Conservation (phyloP, 2,329 filamentous ascomycete species). For the Lachnellula occidentalis region DNA sequence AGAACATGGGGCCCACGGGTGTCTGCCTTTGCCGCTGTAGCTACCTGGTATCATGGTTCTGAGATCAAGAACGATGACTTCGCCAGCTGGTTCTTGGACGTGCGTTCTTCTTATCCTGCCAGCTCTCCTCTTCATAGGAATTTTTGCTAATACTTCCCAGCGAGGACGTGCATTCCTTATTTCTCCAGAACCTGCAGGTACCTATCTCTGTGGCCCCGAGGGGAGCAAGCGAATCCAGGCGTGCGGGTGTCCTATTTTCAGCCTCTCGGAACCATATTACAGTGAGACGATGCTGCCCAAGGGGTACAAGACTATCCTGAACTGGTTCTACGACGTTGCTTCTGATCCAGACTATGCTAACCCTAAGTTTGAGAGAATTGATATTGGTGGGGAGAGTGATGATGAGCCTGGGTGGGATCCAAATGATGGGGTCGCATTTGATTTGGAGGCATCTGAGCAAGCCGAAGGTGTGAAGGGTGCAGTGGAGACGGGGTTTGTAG, state of each 20-base stretch:
- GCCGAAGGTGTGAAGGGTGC: neutral
- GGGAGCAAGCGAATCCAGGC: slow-evolving; percentile 32
- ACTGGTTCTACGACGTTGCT: slow-evolving; percentile 56
- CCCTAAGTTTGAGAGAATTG: slow-evolving; percentile 21
- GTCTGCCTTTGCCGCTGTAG: slow-evolving; percentile 45
- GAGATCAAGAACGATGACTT: slow-evolving; percentile 41
- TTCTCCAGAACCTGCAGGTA: slow-evolving; percentile 46
- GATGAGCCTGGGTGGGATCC: neutral
- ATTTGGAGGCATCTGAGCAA: neutral
- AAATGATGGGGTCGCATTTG: neutral
- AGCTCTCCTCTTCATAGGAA: neutral
- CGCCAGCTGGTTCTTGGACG: slow-evolving; percentile 46
- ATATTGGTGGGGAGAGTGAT: slow-evolving; percentile 8
- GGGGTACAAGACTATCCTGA: slow-evolving; percentile 48
- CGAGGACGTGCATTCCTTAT: slow-evolving; percentile 56
- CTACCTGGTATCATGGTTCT: slow-evolving; percentile 38
- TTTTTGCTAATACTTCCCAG: slow-evolving; percentile 32
- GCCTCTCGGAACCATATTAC: slow-evolving; percentile 55
- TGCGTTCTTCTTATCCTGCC: slow-evolving; percentile 30
- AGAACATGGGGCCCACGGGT: slow-evolving; percentile 38
- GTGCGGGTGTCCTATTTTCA: slow-evolving; percentile 62
- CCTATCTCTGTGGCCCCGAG: slow-evolving; percentile 46
- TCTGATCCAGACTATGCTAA: slow-evolving; percentile 37
- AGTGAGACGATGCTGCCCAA: slow-evolving; percentile 58
- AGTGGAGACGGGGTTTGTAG: neutral